A percentile compares a stretch with the other conserved stretches of the same genome.
Conservation (phyloP, 768 basidiomycete species). For the Lyophyllum semitale region DNA sequence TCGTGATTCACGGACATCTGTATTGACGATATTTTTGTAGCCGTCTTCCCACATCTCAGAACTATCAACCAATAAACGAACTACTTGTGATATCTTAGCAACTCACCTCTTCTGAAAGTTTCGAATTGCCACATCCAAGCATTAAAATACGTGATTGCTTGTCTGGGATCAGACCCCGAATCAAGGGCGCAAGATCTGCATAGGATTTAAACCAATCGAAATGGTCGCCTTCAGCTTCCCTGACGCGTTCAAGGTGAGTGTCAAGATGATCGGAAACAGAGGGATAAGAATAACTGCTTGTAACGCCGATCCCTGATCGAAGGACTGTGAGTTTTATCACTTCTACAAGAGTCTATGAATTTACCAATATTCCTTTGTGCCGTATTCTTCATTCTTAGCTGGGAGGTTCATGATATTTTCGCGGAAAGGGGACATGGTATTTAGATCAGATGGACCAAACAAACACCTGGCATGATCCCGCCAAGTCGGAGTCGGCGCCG, state of each 20-base stretch:
- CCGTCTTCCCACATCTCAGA: constrained; percentile 85
- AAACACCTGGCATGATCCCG: neutral
- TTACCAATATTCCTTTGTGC: constrained; percentile 70
- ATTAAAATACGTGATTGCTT: constrained; percentile 67
- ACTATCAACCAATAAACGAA: neutral
- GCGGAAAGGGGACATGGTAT: neutral
- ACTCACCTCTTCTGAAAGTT: constrained; percentile 72
- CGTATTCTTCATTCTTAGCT: constrained; percentile 67
- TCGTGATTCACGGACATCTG: constrained; percentile 53
- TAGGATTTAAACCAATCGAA: constrained; percentile 93
- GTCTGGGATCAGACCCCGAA: constrained; percentile 64
- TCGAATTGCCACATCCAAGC: constrained; percentile 86
- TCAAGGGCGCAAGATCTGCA: constrained; percentile 60
- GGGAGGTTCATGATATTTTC: constrained; percentile 38
- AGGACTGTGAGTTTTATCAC: neutral
- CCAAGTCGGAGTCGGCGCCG: neutral
- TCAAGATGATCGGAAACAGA: constrained; percentile 16
- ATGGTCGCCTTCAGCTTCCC: constrained; percentile 56
- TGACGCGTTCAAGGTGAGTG: constrained; percentile 24
- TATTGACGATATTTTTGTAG: constrained; percentile 77
- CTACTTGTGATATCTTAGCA: neutral
- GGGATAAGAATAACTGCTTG: no score
- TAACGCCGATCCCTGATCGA: constrained; percentile 67
- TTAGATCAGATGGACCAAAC: neutral
- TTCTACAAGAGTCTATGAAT: constrained; percentile 15